phyloP scores from a whole-genome alignment of 2,329 filamentous ascomycete genomes.

The Phaeosphaeriaceae sp. region DNA sequence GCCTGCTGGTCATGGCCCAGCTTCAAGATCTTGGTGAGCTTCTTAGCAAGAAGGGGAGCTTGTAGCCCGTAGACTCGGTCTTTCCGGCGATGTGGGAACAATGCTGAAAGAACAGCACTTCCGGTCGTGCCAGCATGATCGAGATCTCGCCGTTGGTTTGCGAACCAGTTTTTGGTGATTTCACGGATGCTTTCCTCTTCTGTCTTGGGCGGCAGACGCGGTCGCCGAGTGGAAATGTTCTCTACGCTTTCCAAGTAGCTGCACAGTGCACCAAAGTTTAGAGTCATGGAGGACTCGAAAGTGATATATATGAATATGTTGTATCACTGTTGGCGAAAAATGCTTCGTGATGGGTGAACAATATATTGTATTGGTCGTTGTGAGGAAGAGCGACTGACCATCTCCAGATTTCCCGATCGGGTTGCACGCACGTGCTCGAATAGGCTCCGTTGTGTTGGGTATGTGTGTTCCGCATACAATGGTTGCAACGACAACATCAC shows the following conservation, averaged over 20 bases:
- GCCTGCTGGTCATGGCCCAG: constrained; percentile 67
- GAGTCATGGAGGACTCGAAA: constrained; percentile 59
- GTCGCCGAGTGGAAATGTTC: constrained; percentile 50
- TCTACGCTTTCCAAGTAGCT: constrained; percentile 75
- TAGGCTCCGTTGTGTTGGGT: not conserved
- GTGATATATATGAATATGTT: not conserved
- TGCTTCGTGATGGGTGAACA: not conserved
- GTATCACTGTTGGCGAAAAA: not conserved
- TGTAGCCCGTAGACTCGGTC: constrained; percentile 81
- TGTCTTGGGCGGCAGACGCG: constrained; percentile 45
- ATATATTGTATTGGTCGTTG: not conserved
- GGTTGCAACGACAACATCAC: not conserved
- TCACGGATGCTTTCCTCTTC: constrained; percentile 36
- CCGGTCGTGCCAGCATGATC: constrained; percentile 63
- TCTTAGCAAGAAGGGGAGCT: constrained; percentile 65
- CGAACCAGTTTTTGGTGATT: constrained; percentile 73
- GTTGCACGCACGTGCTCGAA: not conserved
- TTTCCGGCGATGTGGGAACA: constrained; percentile 77
- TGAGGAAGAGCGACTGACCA: not conserved
- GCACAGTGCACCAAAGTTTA: constrained; percentile 75
- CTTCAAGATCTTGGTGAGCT: constrained; percentile 71
- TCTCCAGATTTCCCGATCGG: not conserved
- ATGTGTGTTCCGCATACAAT: not conserved
- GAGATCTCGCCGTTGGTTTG: constrained; percentile 64
- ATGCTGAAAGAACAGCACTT: constrained; percentile 73